Conservation (phyloP, 176 grass and related monocot species). For the Coix lacrymajobi region DNA sequence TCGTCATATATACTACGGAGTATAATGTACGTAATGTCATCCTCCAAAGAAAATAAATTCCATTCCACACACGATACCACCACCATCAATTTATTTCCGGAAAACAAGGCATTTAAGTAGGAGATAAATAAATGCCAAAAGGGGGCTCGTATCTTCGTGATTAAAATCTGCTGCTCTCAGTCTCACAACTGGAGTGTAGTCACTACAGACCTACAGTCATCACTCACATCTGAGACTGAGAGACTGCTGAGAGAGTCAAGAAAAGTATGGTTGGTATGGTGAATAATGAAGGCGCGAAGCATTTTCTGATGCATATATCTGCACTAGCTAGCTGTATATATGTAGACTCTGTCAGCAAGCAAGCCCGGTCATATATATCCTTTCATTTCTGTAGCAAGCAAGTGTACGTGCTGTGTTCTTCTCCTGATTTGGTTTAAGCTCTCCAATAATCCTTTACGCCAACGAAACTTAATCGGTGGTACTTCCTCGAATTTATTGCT, state of each 20-base stretch:
- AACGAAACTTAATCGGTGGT: not conserved
- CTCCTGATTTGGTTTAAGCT: not conserved
- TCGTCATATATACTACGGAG: not conserved
- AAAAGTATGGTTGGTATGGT: not conserved
- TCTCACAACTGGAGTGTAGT: not conserved
- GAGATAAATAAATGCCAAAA: slow-evolving; percentile 32
- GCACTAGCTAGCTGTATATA: not conserved
- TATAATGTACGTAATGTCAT: no score
- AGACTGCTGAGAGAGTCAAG: not conserved
- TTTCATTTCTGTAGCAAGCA: slow-evolving; percentile 33
- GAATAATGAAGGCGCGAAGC: not conserved
- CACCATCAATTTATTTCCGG: not conserved
- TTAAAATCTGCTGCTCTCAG: slow-evolving; percentile 5
- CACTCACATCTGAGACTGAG: not conserved
- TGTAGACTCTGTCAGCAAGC: not conserved
- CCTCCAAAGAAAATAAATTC: not conserved
- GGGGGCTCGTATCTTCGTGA: slow-evolving; percentile 1
- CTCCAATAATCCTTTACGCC: not conserved
- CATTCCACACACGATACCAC: not conserved
- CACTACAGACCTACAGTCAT: not conserved
- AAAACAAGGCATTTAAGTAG: slow-evolving; percentile 12
- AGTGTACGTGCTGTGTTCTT: not conserved
- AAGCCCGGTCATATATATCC: not conserved
- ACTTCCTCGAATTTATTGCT: not conserved
- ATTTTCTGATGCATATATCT: not conserved